A percentile compares a stretch with the other conserved stretches of the same genome.
Conservation (phyloP, 2,329 filamentous ascomycete genomes). For the Fusarium sterilihyphosum region DNA sequence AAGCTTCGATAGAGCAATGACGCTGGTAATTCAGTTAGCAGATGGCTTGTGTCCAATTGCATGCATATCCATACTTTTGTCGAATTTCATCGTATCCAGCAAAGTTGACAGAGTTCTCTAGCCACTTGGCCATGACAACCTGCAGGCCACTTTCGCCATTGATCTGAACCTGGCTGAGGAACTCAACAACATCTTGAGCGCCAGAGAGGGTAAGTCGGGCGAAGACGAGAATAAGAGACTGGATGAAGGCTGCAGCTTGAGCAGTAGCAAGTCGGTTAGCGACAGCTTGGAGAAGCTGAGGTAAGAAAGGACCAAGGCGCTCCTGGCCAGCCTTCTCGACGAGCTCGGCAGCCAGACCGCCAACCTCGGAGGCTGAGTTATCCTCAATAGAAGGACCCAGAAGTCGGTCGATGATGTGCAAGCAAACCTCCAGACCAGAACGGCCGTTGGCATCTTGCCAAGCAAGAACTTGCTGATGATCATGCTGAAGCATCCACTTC, state of each 20-base stretch:
- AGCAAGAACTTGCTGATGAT: slow-evolving; percentile 86
- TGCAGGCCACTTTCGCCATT: slow-evolving; percentile 83
- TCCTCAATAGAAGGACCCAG: slow-evolving; percentile 88
- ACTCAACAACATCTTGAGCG: slow-evolving; percentile 89
- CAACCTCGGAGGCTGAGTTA: slow-evolving; percentile 94
- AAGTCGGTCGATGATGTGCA: slow-evolving; percentile 92
- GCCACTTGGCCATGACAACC: slow-evolving; percentile 92
- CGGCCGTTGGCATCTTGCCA: slow-evolving; percentile 86
- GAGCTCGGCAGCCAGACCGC: slow-evolving; percentile 90
- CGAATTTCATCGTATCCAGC: slow-evolving; percentile 98
- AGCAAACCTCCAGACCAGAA: slow-evolving; percentile 85
- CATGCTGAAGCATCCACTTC: slow-evolving; percentile 89
- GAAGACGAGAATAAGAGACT: slow-evolving; percentile 95
- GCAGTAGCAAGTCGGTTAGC: slow-evolving; percentile 85
- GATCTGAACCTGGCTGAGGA: slow-evolving; percentile 86
- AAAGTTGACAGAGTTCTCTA: slow-evolving; percentile 96
- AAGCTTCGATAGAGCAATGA: slow-evolving; percentile 91
- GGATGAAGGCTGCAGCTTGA: slow-evolving; percentile 88
- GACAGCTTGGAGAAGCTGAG: slow-evolving; percentile 88
- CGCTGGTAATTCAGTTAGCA: slow-evolving; percentile 62
- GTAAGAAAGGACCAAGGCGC: slow-evolving; percentile 87
- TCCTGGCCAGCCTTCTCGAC: slow-evolving; percentile 96
- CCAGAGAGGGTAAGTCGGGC: slow-evolving; percentile 87
- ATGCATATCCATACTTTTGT: slow-evolving; percentile 76
- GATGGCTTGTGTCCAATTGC: background rate